These are phyloP conservation scores for Podila epicladia DNA, from an alignment of 192 early-diverging fungal genomes.

Conservation along the genomic window DNA sequence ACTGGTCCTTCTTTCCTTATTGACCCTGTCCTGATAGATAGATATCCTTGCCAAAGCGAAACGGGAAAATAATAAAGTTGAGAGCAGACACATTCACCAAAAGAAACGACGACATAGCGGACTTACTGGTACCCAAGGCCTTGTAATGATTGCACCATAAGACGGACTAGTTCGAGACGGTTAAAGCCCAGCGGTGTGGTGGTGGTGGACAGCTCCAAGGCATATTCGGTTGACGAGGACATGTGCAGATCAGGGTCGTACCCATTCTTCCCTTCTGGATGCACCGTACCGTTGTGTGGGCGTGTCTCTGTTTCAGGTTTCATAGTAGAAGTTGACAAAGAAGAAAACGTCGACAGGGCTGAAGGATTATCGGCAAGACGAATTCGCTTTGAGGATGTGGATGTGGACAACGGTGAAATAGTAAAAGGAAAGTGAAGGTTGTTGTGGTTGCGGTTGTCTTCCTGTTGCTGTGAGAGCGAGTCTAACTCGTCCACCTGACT, in stretches of 20 bases:
- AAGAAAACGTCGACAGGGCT: neutral
- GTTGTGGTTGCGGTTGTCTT: neutral
- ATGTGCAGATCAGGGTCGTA: slow-evolving; percentile 7
- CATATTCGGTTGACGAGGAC: slow-evolving; percentile 1
- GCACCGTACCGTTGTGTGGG: slow-evolving; percentile 15
- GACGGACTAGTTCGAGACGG: slow-evolving; percentile 81
- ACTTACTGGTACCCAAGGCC: slow-evolving; percentile 84
- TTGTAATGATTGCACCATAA: slow-evolving; percentile 88
- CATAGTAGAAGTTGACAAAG: slow-evolving; percentile 16
- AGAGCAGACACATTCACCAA: neutral
- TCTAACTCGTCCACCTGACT: slow-evolving; percentile 18
- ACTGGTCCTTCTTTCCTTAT: no score
- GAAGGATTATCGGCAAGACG: slow-evolving; percentile 1
- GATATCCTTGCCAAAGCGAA: neutral
- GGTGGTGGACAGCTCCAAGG: neutral
- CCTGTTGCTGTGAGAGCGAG: neutral
- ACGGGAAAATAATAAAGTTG: neutral
- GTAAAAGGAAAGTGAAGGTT: neutral
- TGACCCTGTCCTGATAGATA: neutral
- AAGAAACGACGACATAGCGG: neutral
- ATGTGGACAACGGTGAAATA: neutral
- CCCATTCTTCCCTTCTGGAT: slow-evolving; percentile 19
- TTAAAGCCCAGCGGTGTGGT: slow-evolving; percentile 32
- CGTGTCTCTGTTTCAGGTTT: slow-evolving; percentile 24
- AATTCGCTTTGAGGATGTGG: slow-evolving; percentile 13